Evolutionary conservation across 2,329 filamentous ascomycete species (phyloP).

Genomic region (Tolypocladium guangdongense): DNA sequence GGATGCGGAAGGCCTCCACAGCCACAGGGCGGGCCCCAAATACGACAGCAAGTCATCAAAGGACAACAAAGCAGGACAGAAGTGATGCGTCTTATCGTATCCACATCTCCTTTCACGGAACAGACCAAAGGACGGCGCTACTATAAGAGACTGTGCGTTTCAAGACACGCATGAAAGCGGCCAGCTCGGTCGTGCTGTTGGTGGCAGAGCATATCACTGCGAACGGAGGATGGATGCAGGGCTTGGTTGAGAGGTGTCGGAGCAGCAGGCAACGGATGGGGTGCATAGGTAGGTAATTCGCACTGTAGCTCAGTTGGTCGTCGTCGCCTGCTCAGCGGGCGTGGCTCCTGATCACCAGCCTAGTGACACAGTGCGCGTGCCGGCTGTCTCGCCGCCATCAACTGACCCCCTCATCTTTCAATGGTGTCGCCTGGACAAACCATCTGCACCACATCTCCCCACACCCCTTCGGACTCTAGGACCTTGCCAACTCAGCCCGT

Average conservation of each 20-base stretch:
- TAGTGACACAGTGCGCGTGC: neutral
- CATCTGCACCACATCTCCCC: neutral
- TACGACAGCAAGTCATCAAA: neutral
- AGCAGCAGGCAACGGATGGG: neutral
- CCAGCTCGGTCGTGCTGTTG: neutral
- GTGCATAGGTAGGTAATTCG: neutral
- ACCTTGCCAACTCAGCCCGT: slow-evolving; percentile 1
- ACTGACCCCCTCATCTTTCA: neutral
- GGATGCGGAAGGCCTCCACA: neutral
- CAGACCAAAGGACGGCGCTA: neutral
- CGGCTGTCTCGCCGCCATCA: neutral
- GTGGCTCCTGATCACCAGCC: neutral
- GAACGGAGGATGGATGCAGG: neutral
- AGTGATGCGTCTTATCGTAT: neutral
- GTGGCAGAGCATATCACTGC: neutral
- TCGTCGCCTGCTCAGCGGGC: neutral
- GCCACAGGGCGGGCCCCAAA: too few relatives aligned
- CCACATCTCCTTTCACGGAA: too few relatives aligned
- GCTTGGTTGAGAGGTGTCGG: neutral
- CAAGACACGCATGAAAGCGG: neutral
- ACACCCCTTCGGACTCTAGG: neutral
- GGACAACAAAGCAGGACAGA: neutral
- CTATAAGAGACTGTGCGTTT: neutral
- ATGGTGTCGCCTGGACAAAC: neutral
- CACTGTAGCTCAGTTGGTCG: neutral